Conservation (phyloP, 768 basidiomycete genomes). For the Pisolithus sp. region DNA sequence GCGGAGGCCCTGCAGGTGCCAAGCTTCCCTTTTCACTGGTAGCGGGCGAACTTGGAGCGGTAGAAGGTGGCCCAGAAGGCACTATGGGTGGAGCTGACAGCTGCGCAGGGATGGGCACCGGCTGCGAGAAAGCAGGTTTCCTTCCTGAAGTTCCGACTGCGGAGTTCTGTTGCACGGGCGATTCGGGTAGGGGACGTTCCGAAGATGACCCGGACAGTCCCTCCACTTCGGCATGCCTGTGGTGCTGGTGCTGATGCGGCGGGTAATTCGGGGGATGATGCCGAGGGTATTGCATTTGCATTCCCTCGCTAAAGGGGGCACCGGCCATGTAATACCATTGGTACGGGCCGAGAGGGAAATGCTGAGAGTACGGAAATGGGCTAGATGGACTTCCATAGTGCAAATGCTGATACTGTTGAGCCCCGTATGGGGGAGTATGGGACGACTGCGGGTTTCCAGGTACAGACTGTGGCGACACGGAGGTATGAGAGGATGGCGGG, state of each 20-base stretch:
- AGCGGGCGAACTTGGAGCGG: conserved; percentile 1
- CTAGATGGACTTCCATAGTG: conserved; percentile 25
- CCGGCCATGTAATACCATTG: conserved; percentile 45
- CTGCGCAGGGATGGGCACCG: conserved; percentile 4
- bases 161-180: conserved; percentile 1
- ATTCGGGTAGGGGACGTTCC: conserved; percentile 8
- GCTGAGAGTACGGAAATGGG: conserved; percentile 34
- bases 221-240: conserved; percentile 12
- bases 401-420: conserved; percentile 10
- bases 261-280: conserved; percentile 29
- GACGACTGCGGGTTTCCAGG: conserved; percentile 13
- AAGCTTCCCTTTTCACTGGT: background rate
- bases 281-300: conserved; percentile 25
- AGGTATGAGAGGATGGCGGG: conserved; percentile 18
- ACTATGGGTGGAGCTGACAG: background rate
- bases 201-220: conserved; percentile 13
- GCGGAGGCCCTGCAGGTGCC: conserved; percentile 2
- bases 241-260: conserved; percentile 11
- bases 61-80: conserved; percentile 1
- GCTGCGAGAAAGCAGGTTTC: background rate
- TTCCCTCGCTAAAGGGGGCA: conserved; percentile 22
- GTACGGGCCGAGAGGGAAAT: conserved; percentile 33
- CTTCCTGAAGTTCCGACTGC: background rate
- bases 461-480: conserved; percentile 20
- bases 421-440: conserved; percentile 17